phyloP scores from a whole-genome alignment of 2,329 filamentous ascomycete species.

The Trichophyton verrucosum region DNA sequence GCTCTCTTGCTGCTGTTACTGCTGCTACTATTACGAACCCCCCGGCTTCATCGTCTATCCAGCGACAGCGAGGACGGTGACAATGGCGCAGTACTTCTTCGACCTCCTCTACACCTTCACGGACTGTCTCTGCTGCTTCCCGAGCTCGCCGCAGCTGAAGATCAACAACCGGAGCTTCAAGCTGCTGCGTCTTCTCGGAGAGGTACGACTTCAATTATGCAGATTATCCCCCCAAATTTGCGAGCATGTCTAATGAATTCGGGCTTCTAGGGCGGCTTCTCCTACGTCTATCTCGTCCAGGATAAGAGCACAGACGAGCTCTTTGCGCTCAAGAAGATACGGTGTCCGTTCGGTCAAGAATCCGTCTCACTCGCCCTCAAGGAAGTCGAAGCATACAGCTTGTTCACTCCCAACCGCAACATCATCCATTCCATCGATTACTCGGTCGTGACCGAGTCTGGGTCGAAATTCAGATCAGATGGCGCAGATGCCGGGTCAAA shows the following conservation, averaged over 20 bases:
- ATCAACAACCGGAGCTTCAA: slow-evolving; percentile 94
- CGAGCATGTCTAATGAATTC: background rate
- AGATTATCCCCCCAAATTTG: background rate
- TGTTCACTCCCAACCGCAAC: slow-evolving; percentile 70
- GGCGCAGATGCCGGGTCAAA: slow-evolving; percentile 56
- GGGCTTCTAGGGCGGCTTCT: slow-evolving; percentile 64
- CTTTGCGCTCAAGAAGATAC: slow-evolving; percentile 96
- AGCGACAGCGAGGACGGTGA: slow-evolving; percentile 6
- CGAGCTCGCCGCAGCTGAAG: slow-evolving; percentile 82
- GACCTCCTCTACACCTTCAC: slow-evolving; percentile 85
- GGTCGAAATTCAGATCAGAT: slow-evolving; percentile 42
- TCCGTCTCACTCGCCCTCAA: slow-evolving; percentile 89
- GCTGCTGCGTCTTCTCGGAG: slow-evolving; percentile 82
- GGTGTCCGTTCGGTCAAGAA: slow-evolving; percentile 94
- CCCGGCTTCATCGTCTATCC: background rate
- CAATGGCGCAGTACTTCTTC: slow-evolving; percentile 72
- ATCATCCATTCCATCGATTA: slow-evolving; percentile 83
- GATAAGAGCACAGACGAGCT: slow-evolving; percentile 72
- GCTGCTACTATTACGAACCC: background rate
- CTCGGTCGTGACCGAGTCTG: slow-evolving; percentile 60
- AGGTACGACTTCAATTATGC: slow-evolving; percentile 43
- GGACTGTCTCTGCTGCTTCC: slow-evolving; percentile 94
- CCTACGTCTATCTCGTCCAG: slow-evolving; percentile 96
- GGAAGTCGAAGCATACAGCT: slow-evolving; percentile 90
- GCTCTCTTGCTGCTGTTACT: no score